Conservation (phyloP, 176 grass and related monocot species). For the Rhipidocladum racemiflorum region DNA sequence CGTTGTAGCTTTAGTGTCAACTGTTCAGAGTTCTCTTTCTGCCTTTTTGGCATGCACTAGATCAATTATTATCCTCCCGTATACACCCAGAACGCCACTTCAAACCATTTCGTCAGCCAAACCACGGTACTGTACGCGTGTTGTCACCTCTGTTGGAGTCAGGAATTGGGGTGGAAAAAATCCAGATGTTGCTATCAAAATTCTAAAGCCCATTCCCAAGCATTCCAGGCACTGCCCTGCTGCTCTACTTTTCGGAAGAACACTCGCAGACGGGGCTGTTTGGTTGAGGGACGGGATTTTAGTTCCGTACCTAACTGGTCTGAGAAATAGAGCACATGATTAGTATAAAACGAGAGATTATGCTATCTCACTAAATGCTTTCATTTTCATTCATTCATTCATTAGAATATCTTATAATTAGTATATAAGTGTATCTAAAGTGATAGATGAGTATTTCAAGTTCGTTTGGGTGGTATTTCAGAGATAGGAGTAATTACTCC, state of each 20-base stretch:
- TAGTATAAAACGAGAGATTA: too few relatives aligned
- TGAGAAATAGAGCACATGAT: too few relatives aligned
- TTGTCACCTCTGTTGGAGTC: not conserved
- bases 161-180: not conserved
- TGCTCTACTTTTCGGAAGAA: not conserved
- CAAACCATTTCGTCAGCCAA: not conserved
- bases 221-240: not conserved
- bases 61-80: not conserved
- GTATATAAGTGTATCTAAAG: too few relatives aligned
- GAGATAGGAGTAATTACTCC: too few relatives aligned
- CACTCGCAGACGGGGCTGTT: too few relatives aligned
- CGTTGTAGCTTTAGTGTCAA: not conserved
- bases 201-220: slow-evolving; percentile 8
- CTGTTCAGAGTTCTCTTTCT: not conserved
- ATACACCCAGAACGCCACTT: not conserved
- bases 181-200: not conserved
- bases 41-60: not conserved
- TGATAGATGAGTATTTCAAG: too few relatives aligned
- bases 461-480: too few relatives aligned
- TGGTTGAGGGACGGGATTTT: too few relatives aligned
- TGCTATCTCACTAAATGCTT: too few relatives aligned
- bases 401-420: too few relatives aligned
- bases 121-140: not conserved
- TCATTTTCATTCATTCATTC: too few relatives aligned
- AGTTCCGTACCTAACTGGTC: too few relatives aligned